phyloP scores from a whole-genome alignment of 805 yeast species.

The Lachancea nothofagi region DNA sequence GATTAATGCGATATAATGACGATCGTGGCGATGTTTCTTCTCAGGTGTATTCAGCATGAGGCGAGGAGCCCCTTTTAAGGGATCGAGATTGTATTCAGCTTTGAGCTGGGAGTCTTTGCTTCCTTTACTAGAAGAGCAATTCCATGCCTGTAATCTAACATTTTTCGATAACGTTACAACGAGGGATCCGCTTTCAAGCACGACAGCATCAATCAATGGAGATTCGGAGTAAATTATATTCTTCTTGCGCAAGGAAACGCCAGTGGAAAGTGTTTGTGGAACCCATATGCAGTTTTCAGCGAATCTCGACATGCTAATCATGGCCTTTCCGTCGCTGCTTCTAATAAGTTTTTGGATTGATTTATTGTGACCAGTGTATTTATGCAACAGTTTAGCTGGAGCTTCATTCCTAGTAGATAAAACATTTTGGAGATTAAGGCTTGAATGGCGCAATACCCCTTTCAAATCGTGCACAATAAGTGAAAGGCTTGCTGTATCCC shows the following conservation, averaged over 20 bases:
- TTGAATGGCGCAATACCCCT: constrained; percentile 36
- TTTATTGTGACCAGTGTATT: constrained; percentile 81
- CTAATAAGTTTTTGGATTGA: constrained; percentile 64
- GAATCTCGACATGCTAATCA: constrained; percentile 56
- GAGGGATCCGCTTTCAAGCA: constrained; percentile 43
- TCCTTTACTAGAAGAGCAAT: constrained; percentile 38
- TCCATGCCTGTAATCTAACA: constrained; percentile 51
- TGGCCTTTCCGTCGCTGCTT: constrained; percentile 59
- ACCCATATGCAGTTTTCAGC: constrained; percentile 54
- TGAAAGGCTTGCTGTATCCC: constrained; percentile 31
- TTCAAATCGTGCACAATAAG: constrained; percentile 42
- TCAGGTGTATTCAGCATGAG: constrained; percentile 37
- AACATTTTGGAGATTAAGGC: constrained; percentile 23
- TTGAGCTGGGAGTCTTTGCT: constrained; percentile 16
- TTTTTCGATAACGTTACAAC: constrained; percentile 43
- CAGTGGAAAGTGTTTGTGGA: constrained; percentile 33
- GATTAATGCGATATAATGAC: constrained; percentile 48
- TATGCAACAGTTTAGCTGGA: constrained; percentile 39
- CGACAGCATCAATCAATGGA: constrained; percentile 44
- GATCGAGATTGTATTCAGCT: constrained; percentile 13
- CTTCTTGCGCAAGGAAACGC: constrained; percentile 36
- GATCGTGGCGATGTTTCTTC: constrained; percentile 26
- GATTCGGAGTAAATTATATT: constrained; percentile 41
- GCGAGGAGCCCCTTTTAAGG: constrained; percentile 16
- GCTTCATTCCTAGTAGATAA: constrained; percentile 14